Percentiles rank a stretch among this genome's conserved stretches.
Evolutionary conservation across 257 asterid genomes (phyloP).

Genomic region (Nicotiana knightiana): DNA sequence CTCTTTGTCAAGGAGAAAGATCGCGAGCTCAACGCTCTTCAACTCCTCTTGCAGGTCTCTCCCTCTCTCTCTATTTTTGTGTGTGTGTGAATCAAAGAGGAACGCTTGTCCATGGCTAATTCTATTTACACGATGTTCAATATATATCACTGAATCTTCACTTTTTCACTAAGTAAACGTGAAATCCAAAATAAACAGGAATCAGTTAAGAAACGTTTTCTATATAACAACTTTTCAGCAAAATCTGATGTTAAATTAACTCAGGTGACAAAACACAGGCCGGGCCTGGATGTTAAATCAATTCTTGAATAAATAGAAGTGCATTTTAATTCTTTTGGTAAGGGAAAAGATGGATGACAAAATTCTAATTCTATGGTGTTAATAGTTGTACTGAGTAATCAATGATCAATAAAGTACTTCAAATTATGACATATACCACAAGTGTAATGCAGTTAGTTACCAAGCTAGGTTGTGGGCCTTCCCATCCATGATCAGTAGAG

Average conservation of each 20-base stretch:
- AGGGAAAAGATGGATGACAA: not conserved
- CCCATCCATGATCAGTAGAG: not conserved
- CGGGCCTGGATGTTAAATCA: not conserved
- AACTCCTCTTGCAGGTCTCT: constrained; percentile 55
- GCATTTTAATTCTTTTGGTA: not conserved
- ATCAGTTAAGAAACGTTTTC: not conserved
- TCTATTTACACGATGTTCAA: not conserved
- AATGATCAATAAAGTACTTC: not conserved
- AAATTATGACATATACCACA: too few relatives aligned
- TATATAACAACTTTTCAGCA: not conserved
- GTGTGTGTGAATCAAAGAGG: not conserved
- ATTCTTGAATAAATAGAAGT: not conserved
- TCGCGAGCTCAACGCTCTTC: constrained; percentile 40
- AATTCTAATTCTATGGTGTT: not conserved
- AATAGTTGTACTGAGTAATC: not conserved
- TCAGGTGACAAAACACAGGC: not conserved
- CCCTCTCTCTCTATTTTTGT: not conserved
- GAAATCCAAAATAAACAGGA: not conserved
- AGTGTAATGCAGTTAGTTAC: too few relatives aligned
- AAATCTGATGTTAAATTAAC: not conserved
- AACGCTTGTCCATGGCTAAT: not conserved
- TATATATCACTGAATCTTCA: not conserved
- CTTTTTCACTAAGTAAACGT: not conserved
- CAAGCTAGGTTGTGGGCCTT: too few relatives aligned
- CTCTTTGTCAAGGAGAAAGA: constrained; percentile 45